phyloP scores from a whole-genome alignment of 169 alveolate species.

The Plasmodium cynomolgi region DNA sequence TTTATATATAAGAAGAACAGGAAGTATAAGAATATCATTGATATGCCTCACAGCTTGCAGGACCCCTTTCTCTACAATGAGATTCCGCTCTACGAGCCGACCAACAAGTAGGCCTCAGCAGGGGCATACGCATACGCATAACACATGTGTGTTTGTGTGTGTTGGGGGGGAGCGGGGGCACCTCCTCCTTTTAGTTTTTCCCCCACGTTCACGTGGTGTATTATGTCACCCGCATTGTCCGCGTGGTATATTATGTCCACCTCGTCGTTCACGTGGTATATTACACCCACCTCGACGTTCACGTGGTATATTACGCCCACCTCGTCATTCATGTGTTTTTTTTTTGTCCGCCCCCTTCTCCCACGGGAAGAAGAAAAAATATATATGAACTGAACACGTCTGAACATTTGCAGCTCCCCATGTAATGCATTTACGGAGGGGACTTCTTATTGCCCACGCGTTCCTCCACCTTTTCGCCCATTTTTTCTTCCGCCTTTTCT shows the following conservation, averaged over 20 bases:
- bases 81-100: constrained; percentile 79
- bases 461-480: not conserved
- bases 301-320: not conserved
- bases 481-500: too few species aligned
- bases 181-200: not conserved
- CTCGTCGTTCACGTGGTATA: too few species aligned
- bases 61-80: constrained; percentile 84
- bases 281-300: not conserved
- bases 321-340: not conserved
- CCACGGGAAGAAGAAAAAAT: not conserved
- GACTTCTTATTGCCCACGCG: not conserved
- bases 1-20: constrained; percentile 80
- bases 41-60: constrained; percentile 72
- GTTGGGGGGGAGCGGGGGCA: not conserved
- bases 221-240: too few species aligned
- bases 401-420: not conserved
- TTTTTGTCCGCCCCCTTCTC: not conserved
- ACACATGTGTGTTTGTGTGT: not conserved
- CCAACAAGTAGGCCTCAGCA: constrained; percentile 9
- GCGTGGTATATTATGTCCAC: too few species aligned
- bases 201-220: too few species aligned
- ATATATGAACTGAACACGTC: not conserved
- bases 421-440: not conserved
- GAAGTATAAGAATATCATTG: constrained; percentile 76
- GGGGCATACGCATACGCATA: not conserved